Evolutionary conservation across 306 rosid genomes (phyloP).

Genomic region (Begonia loranthoides): DNA sequence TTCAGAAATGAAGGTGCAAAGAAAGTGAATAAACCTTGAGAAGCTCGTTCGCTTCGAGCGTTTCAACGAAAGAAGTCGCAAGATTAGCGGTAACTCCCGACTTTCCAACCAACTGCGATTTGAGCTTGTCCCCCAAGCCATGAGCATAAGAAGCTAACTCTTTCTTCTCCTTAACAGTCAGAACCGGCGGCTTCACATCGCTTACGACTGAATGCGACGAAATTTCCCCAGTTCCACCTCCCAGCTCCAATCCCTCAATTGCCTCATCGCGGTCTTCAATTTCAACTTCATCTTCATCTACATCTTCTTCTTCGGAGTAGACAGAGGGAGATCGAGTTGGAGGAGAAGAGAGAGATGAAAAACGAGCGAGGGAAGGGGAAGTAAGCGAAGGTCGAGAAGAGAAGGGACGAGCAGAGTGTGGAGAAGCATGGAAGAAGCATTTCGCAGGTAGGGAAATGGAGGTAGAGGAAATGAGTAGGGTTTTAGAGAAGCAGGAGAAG

Average conservation of each 20-base stretch:
- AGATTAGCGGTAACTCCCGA: slow-evolving; percentile 65
- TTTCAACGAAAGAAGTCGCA: slow-evolving; percentile 64
- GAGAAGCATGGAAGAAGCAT: neutral
- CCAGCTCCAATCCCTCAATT: slow-evolving; percentile 14
- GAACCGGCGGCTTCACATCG: slow-evolving; percentile 41
- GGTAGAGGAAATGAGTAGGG: slow-evolving; percentile 20
- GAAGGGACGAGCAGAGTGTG: slow-evolving; percentile 9
- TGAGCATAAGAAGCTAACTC: slow-evolving; percentile 74
- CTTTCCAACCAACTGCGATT: slow-evolving; percentile 80
- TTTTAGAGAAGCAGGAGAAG: slow-evolving; percentile 24
- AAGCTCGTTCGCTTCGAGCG: slow-evolving; percentile 87
- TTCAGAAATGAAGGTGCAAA: neutral
- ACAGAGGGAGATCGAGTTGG: slow-evolving; percentile 10
- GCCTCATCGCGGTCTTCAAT: slow-evolving; percentile 13
- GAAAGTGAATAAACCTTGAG: slow-evolving; percentile 44
- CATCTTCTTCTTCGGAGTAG: slow-evolving; percentile 2
- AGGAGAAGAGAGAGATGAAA: slow-evolving; percentile 16
- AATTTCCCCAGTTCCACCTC: slow-evolving; percentile 13
- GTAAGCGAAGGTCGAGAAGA: slow-evolving; percentile 2
- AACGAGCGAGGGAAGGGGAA: slow-evolving; percentile 12
- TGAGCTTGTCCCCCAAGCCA: slow-evolving; percentile 83
- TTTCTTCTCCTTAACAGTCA: slow-evolving; percentile 71
- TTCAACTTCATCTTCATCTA: slow-evolving; percentile 4
- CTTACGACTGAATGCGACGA: slow-evolving; percentile 26
- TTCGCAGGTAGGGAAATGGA: neutral